A percentile compares a stretch with the other conserved stretches of the same genome.
Evolutionary conservation across 192 early-diverging fungal genomes (phyloP).

Genomic region (Coemansia interrupta): DNA sequence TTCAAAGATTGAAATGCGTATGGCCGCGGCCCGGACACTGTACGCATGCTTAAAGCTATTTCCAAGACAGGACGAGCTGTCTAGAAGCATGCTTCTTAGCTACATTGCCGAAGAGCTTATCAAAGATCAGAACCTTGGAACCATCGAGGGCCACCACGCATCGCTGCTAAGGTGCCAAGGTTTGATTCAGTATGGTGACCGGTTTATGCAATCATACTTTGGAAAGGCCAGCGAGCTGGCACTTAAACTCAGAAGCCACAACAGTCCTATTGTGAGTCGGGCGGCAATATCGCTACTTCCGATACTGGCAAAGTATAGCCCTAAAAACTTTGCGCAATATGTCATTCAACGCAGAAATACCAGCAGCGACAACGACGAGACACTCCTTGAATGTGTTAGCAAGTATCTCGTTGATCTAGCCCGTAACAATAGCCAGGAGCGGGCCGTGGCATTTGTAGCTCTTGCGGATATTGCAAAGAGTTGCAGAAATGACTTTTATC

Average conservation of each 20-base stretch:
- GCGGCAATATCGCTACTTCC: conserved; percentile 82
- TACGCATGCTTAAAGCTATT: conserved; percentile 74
- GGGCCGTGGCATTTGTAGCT: conserved; percentile 67
- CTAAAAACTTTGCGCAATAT: conserved; percentile 54
- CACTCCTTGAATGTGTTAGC: conserved; percentile 70
- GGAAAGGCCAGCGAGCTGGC: conserved; percentile 69
- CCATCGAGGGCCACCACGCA: conserved; percentile 78
- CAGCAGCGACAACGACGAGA: conserved; percentile 23
- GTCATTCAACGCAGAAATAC: conserved; percentile 14
- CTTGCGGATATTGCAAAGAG: conserved; percentile 80
- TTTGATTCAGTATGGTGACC: conserved; percentile 73
- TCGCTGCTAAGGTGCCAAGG: conserved; percentile 75
- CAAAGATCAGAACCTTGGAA: conserved; percentile 64
- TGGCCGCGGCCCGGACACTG: conserved; percentile 77
- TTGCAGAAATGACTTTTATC: conserved; percentile 71
- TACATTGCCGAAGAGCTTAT: conserved; percentile 80
- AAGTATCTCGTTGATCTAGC: conserved; percentile 64
- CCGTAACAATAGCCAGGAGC: conserved; percentile 58
- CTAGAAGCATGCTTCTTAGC: conserved; percentile 63
- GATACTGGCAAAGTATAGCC: conserved; percentile 73
- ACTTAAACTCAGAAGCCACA: conserved; percentile 69
- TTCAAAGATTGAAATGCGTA: conserved; percentile 70
- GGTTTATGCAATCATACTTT: conserved; percentile 79
- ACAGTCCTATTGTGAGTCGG: conserved; percentile 69
- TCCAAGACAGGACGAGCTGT: conserved; percentile 70